Base-by-base conservation (phyloP, 495 filamentous ascomycete species). In the Parathielavia hyrcaniae region DNA sequence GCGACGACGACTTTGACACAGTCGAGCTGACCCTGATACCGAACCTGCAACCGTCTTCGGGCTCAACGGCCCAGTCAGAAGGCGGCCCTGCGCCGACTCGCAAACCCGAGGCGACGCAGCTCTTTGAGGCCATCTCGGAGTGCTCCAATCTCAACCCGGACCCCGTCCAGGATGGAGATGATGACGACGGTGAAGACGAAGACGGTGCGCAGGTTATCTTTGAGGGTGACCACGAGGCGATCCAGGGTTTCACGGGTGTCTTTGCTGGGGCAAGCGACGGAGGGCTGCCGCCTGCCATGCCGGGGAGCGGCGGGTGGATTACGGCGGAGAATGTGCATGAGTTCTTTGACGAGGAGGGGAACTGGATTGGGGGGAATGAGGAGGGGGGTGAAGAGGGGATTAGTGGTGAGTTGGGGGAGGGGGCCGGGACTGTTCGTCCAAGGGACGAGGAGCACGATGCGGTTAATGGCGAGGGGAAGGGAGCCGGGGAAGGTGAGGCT, bases 61-160 rank as follows among this genome's bases (percentile, higher is more conserved):
- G 6, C 4, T 14, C 40, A 16, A 43, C n/a, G 2, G 26, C 26
- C 26, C 26, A 30, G 26, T 1, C 40, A 16, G 40, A 12, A 17
- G 4, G 23, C 46, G 8, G 14, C 30, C 39, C 44, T 4, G 39
- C 58, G 5, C 36, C 61, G 8, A 57, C 68, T n/a, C 59, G 74
- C 30, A 60, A 69, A 34, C 55, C 67, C 23, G 71, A 75, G 50
- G 67, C 71, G 0, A 57, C 68, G 9, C 68, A 66, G n/a, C 80
- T 97, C 12, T 98, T 86, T 75, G 76, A 80, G 4, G 91, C 91
- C 4, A 81, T 97, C 16, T 88, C 90, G 1, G 82, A 84, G 0
- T 97, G 93, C 73, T 87, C 90, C 14, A 88, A 96, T 64, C 72
- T 98, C 17, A 89, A 97, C 69, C 93, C 93, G 0, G 91, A 97